Evolutionary conservation across 345 rosid species (phyloP).

Genomic region (Eucalyptus regnans): DNA sequence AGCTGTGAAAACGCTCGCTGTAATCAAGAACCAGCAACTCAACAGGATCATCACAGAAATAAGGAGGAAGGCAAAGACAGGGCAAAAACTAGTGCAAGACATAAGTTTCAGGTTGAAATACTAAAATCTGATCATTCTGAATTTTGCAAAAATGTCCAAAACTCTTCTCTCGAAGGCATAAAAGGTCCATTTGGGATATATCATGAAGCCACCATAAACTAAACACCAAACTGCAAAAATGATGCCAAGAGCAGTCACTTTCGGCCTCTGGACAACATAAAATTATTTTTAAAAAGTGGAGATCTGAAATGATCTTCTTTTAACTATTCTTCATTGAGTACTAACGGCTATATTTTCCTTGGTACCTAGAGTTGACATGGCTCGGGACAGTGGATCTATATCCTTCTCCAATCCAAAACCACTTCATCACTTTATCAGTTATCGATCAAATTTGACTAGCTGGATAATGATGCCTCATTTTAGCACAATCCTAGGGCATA

Average conservation of each 20-base stretch:
- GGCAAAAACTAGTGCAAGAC: neutral
- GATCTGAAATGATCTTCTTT: neutral
- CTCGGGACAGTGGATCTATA: neutral
- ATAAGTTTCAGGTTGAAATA: neutral
- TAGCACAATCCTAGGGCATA: neutral
- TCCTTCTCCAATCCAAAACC: neutral
- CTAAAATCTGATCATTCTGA: neutral
- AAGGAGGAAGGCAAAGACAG: neutral
- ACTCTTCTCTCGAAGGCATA: neutral
- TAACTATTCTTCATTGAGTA: neutral
- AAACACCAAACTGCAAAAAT: neutral
- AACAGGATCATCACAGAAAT: neutral
- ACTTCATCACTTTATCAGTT: neutral
- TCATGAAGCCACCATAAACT: neutral
- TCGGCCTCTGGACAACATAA: neutral
- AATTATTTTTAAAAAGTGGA: neutral
- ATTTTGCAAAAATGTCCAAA: neutral
- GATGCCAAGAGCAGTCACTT: neutral
- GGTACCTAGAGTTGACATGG: neutral
- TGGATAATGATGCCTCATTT: neutral
- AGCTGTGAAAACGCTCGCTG: neutral
- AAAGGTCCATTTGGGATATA: neutral
- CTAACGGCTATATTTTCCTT: neutral
- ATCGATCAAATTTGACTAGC: neutral
- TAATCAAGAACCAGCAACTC: neutral